These are phyloP conservation scores for Colletotrichum orchidophilum DNA, from an alignment of 2,329 filamentous ascomycete species.

Conservation along the genomic window DNA sequence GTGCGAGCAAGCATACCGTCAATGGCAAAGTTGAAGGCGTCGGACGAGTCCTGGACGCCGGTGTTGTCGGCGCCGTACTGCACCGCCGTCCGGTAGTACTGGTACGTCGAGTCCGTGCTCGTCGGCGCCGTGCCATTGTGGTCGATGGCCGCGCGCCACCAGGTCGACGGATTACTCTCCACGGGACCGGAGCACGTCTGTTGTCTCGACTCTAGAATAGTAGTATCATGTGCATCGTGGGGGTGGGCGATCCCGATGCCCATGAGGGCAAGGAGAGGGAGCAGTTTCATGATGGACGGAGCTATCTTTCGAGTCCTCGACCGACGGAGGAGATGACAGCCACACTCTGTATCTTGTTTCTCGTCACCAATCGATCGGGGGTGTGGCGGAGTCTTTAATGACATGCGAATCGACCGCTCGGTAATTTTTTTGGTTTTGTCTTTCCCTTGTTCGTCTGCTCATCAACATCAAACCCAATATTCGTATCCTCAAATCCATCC, in stretches of 20 bases:
- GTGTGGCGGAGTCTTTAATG: background rate
- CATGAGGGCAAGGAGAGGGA: background rate
- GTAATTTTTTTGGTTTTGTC: too few relatives aligned
- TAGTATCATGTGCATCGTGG: background rate
- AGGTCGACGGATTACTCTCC: slow-evolving; percentile 30
- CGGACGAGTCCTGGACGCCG: slow-evolving; percentile 39
- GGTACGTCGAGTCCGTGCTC: slow-evolving; percentile 37
- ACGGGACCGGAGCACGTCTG: slow-evolving; percentile 23
- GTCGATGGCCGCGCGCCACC: slow-evolving; percentile 40
- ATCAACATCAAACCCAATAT: background rate
- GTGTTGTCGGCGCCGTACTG: slow-evolving; percentile 41
- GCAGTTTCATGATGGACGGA: slow-evolving; percentile 15
- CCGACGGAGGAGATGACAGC: too few relatives aligned
- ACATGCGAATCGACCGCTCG: too few relatives aligned
- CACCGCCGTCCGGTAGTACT: slow-evolving; percentile 40
- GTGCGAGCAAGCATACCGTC: too few relatives aligned
- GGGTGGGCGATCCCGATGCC: slow-evolving; percentile 5
- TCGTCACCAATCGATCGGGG: too few relatives aligned
- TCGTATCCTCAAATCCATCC: too few relatives aligned
- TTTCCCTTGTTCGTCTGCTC: background rate
- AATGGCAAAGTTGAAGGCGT: slow-evolving; percentile 41
- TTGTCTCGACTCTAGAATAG: slow-evolving; percentile 4
- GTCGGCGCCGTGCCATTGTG: slow-evolving; percentile 40
- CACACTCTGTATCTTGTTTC: too few relatives aligned
- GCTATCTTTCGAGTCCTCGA: background rate